Percentiles rank a stretch among this genome's conserved stretches.
Evolutionary conservation across 129 eudicot species (phyloP).

Genomic region (Solidago caesia): DNA sequence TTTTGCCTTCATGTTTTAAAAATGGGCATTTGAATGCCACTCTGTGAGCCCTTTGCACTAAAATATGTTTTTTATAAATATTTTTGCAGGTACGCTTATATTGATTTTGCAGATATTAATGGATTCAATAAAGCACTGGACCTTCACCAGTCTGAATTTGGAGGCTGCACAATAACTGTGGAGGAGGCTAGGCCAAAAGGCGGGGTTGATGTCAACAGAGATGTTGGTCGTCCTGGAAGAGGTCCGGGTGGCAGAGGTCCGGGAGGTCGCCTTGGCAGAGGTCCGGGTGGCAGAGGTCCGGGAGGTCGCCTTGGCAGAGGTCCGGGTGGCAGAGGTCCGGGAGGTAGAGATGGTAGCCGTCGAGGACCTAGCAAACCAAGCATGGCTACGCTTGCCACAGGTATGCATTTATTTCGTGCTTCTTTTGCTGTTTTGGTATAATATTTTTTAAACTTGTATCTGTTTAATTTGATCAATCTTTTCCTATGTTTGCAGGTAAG

Average conservation of each 20-base stretch:
- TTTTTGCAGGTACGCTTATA: conserved; percentile 63
- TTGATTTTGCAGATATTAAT: conserved; percentile 53
- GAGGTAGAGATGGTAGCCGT: conserved; percentile 26
- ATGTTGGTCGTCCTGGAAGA: not conserved
- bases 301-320: not conserved
- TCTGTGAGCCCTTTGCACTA: not conserved
- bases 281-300: not conserved
- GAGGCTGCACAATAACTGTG: conserved; percentile 40
- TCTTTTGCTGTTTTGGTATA: not conserved
- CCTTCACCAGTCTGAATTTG: conserved; percentile 49
- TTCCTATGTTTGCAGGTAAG: no score
- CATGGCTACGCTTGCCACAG: conserved; percentile 39
- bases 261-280: not conserved
- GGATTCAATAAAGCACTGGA: conserved; percentile 61
- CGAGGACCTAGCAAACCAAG: conserved; percentile 36
- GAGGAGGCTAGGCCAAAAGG: conserved; percentile 76
- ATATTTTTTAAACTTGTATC: no score
- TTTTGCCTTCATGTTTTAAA: not conserved
- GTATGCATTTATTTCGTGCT: not conserved
- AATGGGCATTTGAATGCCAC: no score
- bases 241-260: not conserved
- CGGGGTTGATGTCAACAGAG: not conserved
- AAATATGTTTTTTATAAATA: not conserved
- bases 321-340: not conserved
- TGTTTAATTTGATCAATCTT: no score